A percentile compares a stretch with the other conserved stretches of the same genome.
phyloP scores from a whole-genome alignment of 768 basidiomycete genomes.

The Amylocystis lapponica region DNA sequence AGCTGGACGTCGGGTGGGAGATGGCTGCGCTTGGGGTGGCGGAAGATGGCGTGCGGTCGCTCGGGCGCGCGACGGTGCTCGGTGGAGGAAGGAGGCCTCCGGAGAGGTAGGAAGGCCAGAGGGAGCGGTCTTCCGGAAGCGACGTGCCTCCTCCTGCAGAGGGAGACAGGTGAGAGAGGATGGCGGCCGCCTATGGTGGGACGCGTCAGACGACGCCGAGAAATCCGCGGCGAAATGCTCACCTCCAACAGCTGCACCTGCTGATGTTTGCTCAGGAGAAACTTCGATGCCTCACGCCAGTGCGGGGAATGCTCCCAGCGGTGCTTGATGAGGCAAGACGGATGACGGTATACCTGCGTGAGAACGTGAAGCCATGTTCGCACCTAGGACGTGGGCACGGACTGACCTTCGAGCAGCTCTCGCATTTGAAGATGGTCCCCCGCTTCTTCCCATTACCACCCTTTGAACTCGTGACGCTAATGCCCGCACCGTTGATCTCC shows the following conservation, averaged over 20 bases:
- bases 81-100: slow-evolving; percentile 61
- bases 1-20: slow-evolving; percentile 38
- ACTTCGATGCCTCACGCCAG: slow-evolving; percentile 90
- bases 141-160: slow-evolving; percentile 60
- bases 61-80: slow-evolving; percentile 9
- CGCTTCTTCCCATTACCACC: slow-evolving; percentile 60
- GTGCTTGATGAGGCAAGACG: slow-evolving; percentile 93
- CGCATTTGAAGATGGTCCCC: slow-evolving; percentile 85
- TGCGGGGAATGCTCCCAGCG: slow-evolving; percentile 97
- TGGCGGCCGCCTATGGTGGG: slow-evolving; percentile 77
- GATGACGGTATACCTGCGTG: slow-evolving; percentile 77
- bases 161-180: slow-evolving; percentile 82
- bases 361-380: too few species aligned
- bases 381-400: too few species aligned
- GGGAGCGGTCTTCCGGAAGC: slow-evolving; percentile 87
- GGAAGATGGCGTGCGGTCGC: slow-evolving; percentile 3
- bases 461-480: slow-evolving; percentile 21
- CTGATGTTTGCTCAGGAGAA: slow-evolving; percentile 91
- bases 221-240: slow-evolving; percentile 11
- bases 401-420: slow-evolving; percentile 83
- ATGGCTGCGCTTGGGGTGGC: slow-evolving; percentile 12
- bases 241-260: slow-evolving; percentile 96
- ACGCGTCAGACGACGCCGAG: slow-evolving; percentile 2
- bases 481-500: slow-evolving; percentile 20
- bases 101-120: slow-evolving; percentile 84